Base-by-base conservation (phyloP, 768 basidiomycete genomes). In the Dacryopinax primogenitus region DNA sequence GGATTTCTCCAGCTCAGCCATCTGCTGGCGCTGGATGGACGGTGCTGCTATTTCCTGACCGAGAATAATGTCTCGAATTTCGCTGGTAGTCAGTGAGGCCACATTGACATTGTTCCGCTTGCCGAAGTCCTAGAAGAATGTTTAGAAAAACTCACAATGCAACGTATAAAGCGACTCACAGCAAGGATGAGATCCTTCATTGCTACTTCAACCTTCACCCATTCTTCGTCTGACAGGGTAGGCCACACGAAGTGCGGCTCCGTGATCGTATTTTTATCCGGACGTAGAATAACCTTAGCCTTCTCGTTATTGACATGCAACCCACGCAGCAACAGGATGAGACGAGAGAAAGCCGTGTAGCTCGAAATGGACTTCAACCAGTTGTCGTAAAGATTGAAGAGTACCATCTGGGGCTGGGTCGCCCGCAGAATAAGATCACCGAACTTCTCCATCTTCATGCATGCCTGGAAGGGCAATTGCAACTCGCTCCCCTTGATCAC, bases 361-460 rank as follows among this genome's bases (percentile, higher is more conserved):
- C 91, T 94, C 62, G 96, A 98, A 71, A 99, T 95, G 15, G 91
- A 93, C 79, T 97, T 97, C 72, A 98, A 82, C 96, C 96, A 98
- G 73, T 98, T 95, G 76, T 99, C 93, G 74, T 99, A 99, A 65
- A 98, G 82, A 80, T 90, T 95, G 83, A 96, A 97, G 58, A 99
- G 77, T 13, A 98, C 93, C 95, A 99, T 98, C 73, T 98, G 95
- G 2, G 95, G 95, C 80, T 99, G 95, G 15, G 90, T 97, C 32
- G 95, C 93, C 66, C 93, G 89, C 74, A 97, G 75, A 69, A 97
- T 97, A 67, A 99, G 79, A 74, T 99, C 96, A 78, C 96, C 96
- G 70, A 99, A 98, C 77, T 98, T 97, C 83, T 99, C 96, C 88
- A 98, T 94, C 81, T 98, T 98, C 91, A 99, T 93, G 71, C 93